Base-by-base conservation (phyloP, 345 rosid genomes). In the Cardamine occulta region DNA sequence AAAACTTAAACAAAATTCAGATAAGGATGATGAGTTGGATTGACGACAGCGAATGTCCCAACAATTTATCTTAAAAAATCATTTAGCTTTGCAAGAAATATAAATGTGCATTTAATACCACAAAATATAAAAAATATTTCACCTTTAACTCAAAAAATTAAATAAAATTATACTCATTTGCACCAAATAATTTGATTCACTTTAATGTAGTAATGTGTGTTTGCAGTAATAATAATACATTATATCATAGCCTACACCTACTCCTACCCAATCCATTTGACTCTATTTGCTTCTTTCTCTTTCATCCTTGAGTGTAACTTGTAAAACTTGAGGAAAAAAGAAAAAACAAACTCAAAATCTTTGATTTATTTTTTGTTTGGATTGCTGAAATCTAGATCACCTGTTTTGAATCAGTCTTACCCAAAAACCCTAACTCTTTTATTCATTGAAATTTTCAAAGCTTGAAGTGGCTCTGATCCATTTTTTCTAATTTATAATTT, bases 361-460 rank as follows among this genome's bases (percentile, higher is more conserved):
- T 32, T 63, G 45, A 8, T 21, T n/a, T 56, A 24, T 42, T 53
- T 5, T 42, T 12, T 18, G 21, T 34, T 55, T 57, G n/a, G 68
- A 75, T 79, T 74, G 74, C 72, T 68, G 48, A 66, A 78, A 37
- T 68, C 63, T 60, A 74, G 79, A 74, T 79, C 82, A 79, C 75
- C 79, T 74, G 47, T 57, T 74, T 74, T 79, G 82, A 79, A 74
- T 68, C 70, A 74, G 82, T 74, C 82, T 39, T 29, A 45, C 78
- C 53, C 54, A 69, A 68, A 70, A 73, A 62, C 77, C 74, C 78
- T 73, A 40, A 57, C 35, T 47, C 42, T 44, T 8, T 56, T 19
- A 7, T 32, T 32, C 1, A 35, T 65, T 66, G 80, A 77, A 57
- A 4, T 28, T 57, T 72, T 72, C 81, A 77, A 72, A 70, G 47